These are phyloP conservation scores for Udeniomyces megalosporus DNA, from an alignment of 768 basidiomycete genomes.

Conservation along the genomic window DNA sequence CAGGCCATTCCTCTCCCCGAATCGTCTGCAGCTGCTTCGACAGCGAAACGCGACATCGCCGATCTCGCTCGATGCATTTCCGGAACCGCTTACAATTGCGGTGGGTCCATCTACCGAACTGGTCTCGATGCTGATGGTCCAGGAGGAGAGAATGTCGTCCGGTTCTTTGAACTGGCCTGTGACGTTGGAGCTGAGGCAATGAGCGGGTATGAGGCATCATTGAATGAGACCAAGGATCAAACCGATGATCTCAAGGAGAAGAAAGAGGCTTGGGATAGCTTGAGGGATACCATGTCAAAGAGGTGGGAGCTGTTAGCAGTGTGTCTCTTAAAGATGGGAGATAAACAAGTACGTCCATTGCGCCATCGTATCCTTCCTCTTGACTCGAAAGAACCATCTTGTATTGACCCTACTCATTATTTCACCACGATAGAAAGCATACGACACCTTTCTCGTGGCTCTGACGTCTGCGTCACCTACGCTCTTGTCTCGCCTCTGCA, in stretches of 20 bases:
- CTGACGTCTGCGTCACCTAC: conserved; percentile 4
- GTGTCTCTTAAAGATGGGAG: conserved; percentile 59
- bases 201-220: no score
- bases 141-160: conserved; percentile 30
- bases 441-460: conserved; percentile 16
- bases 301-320: conserved; percentile 70
- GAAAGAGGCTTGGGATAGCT: conserved; percentile 39
- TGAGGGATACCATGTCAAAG: conserved; percentile 49
- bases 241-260: conserved; percentile 21
- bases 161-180: conserved; percentile 52
- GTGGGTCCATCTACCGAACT: conserved; percentile 42
- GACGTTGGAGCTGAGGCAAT: conserved; percentile 37
- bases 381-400: no score
- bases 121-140: conserved; percentile 39
- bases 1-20: neutral
- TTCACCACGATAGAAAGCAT: conserved; percentile 16
- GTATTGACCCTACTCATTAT: no score
- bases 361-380: neutral
- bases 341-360: conserved; percentile 45
- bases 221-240: neutral
- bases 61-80: conserved; percentile 27
- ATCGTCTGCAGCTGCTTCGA: conserved; percentile 4
- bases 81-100: conserved; percentile 25
- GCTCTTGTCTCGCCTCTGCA: neutral
- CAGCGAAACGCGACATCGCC: conserved; percentile 13